Conservation (phyloP, 768 basidiomycete genomes). For the Crucibulum laeve region DNA sequence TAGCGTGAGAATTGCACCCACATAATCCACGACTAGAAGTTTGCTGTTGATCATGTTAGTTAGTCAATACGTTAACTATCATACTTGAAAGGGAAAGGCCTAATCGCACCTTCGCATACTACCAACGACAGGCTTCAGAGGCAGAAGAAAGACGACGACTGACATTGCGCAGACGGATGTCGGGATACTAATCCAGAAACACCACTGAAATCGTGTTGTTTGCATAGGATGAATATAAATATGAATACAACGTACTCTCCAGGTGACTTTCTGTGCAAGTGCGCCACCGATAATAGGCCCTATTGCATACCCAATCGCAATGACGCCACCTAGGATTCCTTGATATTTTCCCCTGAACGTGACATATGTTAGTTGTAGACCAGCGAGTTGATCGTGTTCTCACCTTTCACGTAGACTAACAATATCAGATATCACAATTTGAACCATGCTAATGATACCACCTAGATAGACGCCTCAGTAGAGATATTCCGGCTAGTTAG, state of each 20-base stretch:
- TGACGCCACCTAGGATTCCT: conserved; percentile 59
- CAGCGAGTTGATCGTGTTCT: conserved; percentile 6
- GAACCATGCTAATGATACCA: conserved; percentile 62
- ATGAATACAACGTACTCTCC: conserved; percentile 41
- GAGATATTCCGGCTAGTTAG: background rate
- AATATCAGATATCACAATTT: conserved; percentile 72
- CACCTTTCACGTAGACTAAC: conserved; percentile 65
- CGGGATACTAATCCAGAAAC: conserved; percentile 72
- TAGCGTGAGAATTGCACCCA: conserved; percentile 56
- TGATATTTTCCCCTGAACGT: conserved; percentile 67
- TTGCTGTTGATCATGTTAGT: no score
- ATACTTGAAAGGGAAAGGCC: no score
- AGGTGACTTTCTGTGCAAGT: conserved; percentile 55
- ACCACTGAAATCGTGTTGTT: conserved; percentile 67
- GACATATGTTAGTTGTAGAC: background rate
- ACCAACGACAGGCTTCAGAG: conserved; percentile 66
- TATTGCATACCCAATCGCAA: conserved; percentile 57
- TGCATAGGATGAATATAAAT: background rate
- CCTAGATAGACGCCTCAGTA: conserved; percentile 21
- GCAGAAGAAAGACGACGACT: conserved; percentile 61
- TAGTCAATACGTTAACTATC: no score
- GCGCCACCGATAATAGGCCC: conserved; percentile 69
- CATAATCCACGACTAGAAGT: conserved; percentile 59
- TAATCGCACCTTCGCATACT: conserved; percentile 41
- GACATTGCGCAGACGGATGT: conserved; percentile 47